Evolutionary conservation across 1,284 basidiomycete species (phyloP).

Genomic region (Puccinia brachypodii): DNA sequence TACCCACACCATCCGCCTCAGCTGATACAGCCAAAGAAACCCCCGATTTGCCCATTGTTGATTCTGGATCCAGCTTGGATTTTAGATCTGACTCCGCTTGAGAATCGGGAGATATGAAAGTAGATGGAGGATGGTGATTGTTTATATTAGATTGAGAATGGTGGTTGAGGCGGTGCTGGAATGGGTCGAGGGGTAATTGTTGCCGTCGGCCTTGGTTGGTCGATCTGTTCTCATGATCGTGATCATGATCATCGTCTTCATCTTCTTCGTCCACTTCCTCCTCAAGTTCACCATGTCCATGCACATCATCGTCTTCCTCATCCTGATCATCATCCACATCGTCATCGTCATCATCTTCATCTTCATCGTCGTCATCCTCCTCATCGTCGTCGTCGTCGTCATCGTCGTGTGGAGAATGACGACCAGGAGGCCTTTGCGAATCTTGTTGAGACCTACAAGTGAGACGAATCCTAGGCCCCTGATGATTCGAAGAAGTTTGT

Average conservation of each 20-base stretch:
- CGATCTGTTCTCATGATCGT: not conserved
- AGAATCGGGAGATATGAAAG: no score
- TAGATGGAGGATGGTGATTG: no score
- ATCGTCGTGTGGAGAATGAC: not conserved
- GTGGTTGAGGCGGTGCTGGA: no score
- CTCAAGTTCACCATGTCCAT: not conserved
- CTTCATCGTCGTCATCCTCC: constrained; percentile 8
- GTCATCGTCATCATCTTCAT: constrained; percentile 33
- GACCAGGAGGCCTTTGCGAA: not conserved
- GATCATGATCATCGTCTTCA: not conserved
- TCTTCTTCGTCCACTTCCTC: not conserved
- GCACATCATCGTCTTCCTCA: not conserved
- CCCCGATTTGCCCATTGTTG: no score
- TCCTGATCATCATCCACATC: constrained; percentile 14
- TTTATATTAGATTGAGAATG: no score
- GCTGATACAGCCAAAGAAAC: no score
- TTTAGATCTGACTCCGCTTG: no score
- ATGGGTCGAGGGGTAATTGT: no score
- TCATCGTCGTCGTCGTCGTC: constrained; percentile 16
- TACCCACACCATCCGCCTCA: no score
- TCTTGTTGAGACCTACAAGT: constrained; percentile 8
- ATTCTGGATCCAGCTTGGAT: no score
- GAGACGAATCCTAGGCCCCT: constrained; percentile 15
- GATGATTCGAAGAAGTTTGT: not conserved
- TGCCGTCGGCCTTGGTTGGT: no score